Conservation (phyloP, 1,284 basidiomycete species). For the Microbotryum scabiosae region DNA sequence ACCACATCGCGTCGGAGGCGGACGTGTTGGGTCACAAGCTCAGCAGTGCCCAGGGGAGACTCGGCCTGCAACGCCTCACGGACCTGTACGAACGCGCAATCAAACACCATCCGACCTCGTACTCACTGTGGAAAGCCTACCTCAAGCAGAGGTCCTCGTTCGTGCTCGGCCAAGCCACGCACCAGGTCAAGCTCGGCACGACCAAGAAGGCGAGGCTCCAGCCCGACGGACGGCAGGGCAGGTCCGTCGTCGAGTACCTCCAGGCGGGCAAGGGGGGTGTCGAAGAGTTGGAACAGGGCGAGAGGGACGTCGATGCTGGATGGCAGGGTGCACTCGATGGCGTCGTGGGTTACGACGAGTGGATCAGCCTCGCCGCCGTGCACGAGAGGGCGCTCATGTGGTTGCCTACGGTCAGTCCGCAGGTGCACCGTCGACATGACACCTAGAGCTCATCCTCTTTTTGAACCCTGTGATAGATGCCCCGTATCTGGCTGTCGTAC, state of each 20-base stretch:
- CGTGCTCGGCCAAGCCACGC: constrained; percentile 63
- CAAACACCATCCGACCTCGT: constrained; percentile 75
- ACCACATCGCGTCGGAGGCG: constrained; percentile 46
- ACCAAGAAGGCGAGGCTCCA: constrained; percentile 47
- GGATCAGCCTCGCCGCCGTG: constrained; percentile 76
- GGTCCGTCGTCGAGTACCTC: constrained; percentile 31
- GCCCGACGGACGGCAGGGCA: constrained; percentile 6
- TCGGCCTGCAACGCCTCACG: constrained; percentile 33
- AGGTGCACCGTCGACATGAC: neutral
- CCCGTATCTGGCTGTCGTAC: constrained; percentile 89
- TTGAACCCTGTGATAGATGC: constrained; percentile 52
- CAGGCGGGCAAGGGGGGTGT: constrained; percentile 54
- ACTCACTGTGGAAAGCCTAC: constrained; percentile 93
- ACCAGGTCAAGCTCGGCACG: constrained; percentile 41
- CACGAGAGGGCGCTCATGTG: constrained; percentile 92
- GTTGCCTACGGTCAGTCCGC: constrained; percentile 66
- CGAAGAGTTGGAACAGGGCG: constrained; percentile 40
- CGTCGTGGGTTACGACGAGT: constrained; percentile 85
- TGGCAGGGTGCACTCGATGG: constrained; percentile 83
- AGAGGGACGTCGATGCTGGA: constrained; percentile 43
- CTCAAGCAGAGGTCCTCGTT: constrained; percentile 72
- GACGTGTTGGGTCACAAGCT: constrained; percentile 38
- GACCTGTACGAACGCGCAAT: constrained; percentile 91
- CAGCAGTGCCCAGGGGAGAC: constrained; percentile 21
- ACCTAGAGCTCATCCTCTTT: neutral